These are phyloP conservation scores for Clarireedia monteithiana DNA, from an alignment of 2,329 filamentous ascomycete genomes.

Conservation along the genomic window DNA sequence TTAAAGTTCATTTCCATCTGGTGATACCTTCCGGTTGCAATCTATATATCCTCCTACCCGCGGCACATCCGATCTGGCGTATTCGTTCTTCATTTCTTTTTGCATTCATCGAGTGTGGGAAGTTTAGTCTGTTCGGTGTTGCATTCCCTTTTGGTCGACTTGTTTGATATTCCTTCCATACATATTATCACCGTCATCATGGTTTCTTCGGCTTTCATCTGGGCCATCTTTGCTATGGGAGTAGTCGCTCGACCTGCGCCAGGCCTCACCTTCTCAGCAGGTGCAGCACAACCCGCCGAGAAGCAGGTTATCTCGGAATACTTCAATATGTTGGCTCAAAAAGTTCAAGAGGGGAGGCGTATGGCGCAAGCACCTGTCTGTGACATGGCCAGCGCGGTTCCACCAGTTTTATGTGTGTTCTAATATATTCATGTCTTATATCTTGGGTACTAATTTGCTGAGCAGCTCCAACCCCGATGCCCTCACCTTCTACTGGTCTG, in stretches of 20 bases:
- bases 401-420: conserved; percentile 43
- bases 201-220: conserved; percentile 17
- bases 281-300: conserved; percentile 18
- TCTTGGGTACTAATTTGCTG: conserved; percentile 14
- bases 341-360: conserved; percentile 41
- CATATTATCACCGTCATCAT: background rate
- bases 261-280: conserved; percentile 17
- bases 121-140: background rate
- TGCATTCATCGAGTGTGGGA: conserved; percentile 1
- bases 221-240: conserved; percentile 40
- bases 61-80: background rate
- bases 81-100: background rate
- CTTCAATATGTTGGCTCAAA: conserved; percentile 51
- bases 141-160: background rate
- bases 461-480: conserved; percentile 50
- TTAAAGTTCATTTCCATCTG: background rate
- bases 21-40: background rate
- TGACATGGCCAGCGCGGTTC: conserved; percentile 44
- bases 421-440: conserved; percentile 15
- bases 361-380: conserved; percentile 40
- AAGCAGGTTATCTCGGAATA: conserved; percentile 45
- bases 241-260: conserved; percentile 35
- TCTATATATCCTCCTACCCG: conserved; percentile 4
- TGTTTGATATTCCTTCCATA: background rate
- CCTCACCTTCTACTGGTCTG: conserved; percentile 51